phyloP scores from a whole-genome alignment of 2,329 filamentous ascomycete species.

The Tolypocladium paradoxum region DNA sequence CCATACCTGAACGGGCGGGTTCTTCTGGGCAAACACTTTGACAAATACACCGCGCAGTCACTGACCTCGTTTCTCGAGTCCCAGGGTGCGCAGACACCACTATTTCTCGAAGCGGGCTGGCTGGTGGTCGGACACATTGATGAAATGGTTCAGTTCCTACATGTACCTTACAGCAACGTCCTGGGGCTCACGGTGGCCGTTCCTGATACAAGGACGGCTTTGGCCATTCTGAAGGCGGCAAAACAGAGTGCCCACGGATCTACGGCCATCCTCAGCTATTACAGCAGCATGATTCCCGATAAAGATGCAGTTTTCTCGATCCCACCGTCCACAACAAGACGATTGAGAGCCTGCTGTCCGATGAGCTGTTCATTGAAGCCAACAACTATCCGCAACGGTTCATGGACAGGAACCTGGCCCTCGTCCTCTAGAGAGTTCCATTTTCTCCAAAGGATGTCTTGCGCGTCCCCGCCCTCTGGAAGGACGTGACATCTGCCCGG shows the following conservation, averaged over 20 bases:
- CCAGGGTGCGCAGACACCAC: slow-evolving; percentile 17
- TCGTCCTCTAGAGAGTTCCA: slow-evolving; percentile 3
- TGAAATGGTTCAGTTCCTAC: slow-evolving; percentile 23
- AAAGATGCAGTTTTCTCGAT: not conserved
- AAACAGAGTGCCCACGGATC: not conserved
- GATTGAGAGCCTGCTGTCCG: not conserved
- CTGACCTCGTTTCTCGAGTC: slow-evolving; percentile 14
- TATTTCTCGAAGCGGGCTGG: slow-evolving; percentile 20
- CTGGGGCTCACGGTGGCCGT: slow-evolving; percentile 1
- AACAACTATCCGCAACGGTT: slow-evolving; percentile 2
- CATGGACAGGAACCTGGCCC: slow-evolving; percentile 2
- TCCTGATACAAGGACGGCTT: not conserved
- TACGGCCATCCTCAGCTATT: not conserved
- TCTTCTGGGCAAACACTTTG: slow-evolving; percentile 6
- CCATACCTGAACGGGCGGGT: not conserved
- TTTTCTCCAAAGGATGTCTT: slow-evolving; percentile 2
- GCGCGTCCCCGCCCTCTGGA: slow-evolving; percentile 2
- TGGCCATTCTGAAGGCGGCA: not conserved
- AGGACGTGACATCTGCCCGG: slow-evolving; percentile 2
- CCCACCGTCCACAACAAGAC: slow-evolving; percentile 1
- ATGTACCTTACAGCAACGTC: not conserved
- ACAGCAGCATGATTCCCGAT: not conserved
- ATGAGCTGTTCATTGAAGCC: not conserved
- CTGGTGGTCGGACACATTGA: slow-evolving; percentile 21
- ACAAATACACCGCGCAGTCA: slow-evolving; percentile 5